A percentile compares a stretch with the other conserved stretches of the same genome.
Conservation (phyloP, 192 early-diverging fungal genomes). For the Cetraspora pellucida region DNA sequence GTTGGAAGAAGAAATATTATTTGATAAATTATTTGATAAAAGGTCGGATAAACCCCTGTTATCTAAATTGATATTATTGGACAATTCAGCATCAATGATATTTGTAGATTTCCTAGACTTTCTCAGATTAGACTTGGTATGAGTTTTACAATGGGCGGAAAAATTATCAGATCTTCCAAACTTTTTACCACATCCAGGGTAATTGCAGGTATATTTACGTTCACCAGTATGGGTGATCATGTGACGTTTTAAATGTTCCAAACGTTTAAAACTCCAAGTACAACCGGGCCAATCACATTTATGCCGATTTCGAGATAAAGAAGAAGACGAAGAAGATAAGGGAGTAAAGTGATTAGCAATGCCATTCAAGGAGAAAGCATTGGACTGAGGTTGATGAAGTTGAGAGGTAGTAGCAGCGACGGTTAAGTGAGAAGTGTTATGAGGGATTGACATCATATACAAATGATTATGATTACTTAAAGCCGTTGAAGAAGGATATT, state of each 20-base stretch:
- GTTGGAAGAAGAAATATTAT: too few species aligned
- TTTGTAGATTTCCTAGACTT: not conserved
- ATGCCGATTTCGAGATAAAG: slow-evolving; percentile 13
- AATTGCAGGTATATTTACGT: slow-evolving; percentile 67
- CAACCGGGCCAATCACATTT: slow-evolving; percentile 46
- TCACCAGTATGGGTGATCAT: slow-evolving; percentile 79
- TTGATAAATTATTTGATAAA: too few species aligned
- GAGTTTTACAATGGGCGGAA: slow-evolving; percentile 72
- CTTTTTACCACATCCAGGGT: slow-evolving; percentile 74
- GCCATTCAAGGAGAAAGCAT: not conserved
- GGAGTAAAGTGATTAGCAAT: not conserved
- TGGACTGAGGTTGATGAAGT: not conserved
- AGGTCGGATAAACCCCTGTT: too few species aligned
- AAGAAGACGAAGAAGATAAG: not conserved
- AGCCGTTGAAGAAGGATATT: not conserved
- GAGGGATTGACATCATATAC: not conserved
- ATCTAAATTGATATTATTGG: too few species aligned
- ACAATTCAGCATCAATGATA: too few species aligned
- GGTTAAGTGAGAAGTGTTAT: not conserved
- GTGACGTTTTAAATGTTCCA: slow-evolving; percentile 81
- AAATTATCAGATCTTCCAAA: slow-evolving; percentile 82
- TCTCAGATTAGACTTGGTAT: slow-evolving; percentile 32
- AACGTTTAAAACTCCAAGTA: slow-evolving; percentile 73
- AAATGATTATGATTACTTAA: not conserved
- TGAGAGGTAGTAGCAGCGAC: not conserved